Percentiles rank a stretch among this genome's conserved stretches.
Conservation (phyloP, 352 stramenopile species). For the Globisporangium echinulatum region DNA sequence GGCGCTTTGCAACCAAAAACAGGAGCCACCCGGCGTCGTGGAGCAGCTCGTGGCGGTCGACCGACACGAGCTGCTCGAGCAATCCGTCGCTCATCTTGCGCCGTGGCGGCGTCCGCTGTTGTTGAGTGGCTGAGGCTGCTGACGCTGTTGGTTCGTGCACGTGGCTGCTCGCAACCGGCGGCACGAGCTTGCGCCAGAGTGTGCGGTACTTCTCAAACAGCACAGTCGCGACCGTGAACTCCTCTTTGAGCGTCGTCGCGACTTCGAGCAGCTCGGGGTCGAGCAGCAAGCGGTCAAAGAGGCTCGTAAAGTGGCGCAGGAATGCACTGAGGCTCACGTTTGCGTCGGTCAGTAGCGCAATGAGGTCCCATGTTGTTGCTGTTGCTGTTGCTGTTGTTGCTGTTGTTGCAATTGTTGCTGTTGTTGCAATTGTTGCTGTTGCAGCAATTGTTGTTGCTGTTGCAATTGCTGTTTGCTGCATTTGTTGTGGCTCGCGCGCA, state of each 20-base stretch:
- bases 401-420: neutral
- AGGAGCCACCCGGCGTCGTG: conserved; percentile 72
- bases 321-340: conserved; percentile 60
- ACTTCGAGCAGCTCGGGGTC: conserved; percentile 62
- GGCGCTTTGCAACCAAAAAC: conserved; percentile 56
- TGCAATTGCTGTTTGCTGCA: neutral
- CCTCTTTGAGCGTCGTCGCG: conserved; percentile 71
- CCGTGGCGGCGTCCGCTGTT: conserved; percentile 1
- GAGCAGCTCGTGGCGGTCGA: conserved; percentile 24
- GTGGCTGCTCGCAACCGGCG: conserved; percentile 12
- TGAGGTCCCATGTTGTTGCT: conserved; percentile 19
- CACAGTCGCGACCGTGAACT: conserved; percentile 67
- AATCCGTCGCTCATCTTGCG: conserved; percentile 14
- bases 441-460: neutral
- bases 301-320: conserved; percentile 61
- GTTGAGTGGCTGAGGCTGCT: neutral
- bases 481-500: neutral
- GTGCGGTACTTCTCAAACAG: conserved; percentile 75
- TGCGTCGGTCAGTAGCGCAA: conserved; percentile 35
- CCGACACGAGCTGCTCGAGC: conserved; percentile 7
- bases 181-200: conserved; percentile 43
- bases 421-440: neutral
- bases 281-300: conserved; percentile 76
- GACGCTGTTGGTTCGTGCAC: conserved; percentile 8
- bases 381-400: neutral